A percentile compares a stretch with the other conserved stretches of the same genome.
Evolutionary conservation across 768 basidiomycete species (phyloP).

Genomic region (Lentinula edodes): DNA sequence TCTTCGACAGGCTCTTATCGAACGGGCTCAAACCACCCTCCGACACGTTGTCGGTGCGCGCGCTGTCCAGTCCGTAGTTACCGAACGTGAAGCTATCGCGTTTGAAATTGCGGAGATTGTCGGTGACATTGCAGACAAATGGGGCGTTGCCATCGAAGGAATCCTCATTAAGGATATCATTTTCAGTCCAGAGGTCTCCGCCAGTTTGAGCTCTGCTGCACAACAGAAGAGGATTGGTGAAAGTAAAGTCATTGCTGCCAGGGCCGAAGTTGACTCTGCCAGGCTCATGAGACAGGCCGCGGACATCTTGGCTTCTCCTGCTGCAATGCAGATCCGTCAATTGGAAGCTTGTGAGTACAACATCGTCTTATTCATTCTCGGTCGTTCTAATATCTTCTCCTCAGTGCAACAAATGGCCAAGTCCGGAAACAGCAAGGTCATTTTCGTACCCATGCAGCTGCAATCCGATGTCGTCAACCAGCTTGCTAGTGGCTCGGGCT

Average conservation of each 20-base stretch:
- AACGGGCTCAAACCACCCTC: slow-evolving; percentile 89
- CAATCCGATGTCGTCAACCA: slow-evolving; percentile 66
- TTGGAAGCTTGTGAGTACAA: slow-evolving; percentile 67
- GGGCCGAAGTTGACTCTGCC: slow-evolving; percentile 93
- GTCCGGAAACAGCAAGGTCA: slow-evolving; percentile 81
- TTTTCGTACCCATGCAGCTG: slow-evolving; percentile 92
- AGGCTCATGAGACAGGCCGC: slow-evolving; percentile 96
- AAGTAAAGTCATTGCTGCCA: slow-evolving; percentile 91
- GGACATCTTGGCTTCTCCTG: slow-evolving; percentile 89
- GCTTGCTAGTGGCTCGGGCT: slow-evolving; percentile 23
- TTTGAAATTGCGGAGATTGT: slow-evolving; percentile 97
- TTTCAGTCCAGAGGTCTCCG: slow-evolving; percentile 86
- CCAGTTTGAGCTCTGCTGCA: slow-evolving; percentile 89
- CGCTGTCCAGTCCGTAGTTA: slow-evolving; percentile 92
- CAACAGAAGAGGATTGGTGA: slow-evolving; percentile 98
- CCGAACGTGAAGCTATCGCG: slow-evolving; percentile 94
- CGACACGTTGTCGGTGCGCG: slow-evolving; percentile 97
- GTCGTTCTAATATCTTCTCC: background rate
- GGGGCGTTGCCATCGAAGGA: slow-evolving; percentile 96
- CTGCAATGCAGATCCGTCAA: slow-evolving; percentile 98
- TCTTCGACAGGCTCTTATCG: slow-evolving; percentile 77
- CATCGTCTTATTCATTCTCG: background rate
- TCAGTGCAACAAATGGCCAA: slow-evolving; percentile 90
- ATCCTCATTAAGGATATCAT: slow-evolving; percentile 95
- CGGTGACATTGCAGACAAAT: slow-evolving; percentile 86